Evolutionary conservation across 2,329 filamentous ascomycete genomes (phyloP).

Genomic region (Pestalotiopsis sp.): DNA sequence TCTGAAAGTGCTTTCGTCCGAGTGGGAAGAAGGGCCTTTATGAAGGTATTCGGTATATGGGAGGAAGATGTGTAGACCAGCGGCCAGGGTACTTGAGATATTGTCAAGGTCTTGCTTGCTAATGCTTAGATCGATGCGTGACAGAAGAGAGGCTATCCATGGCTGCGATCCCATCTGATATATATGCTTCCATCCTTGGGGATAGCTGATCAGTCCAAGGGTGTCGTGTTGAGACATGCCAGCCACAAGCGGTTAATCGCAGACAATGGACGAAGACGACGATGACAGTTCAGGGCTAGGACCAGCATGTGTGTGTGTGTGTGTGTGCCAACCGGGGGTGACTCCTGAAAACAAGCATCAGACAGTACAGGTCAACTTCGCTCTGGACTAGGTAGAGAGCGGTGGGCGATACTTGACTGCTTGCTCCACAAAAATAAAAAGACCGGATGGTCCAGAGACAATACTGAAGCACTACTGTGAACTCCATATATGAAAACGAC

Average conservation of each 20-base stretch:
- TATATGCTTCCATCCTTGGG: slow-evolving; percentile 12
- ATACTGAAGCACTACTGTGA: slow-evolving; percentile 4
- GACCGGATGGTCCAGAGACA: slow-evolving; percentile 2
- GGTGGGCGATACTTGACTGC: not conserved
- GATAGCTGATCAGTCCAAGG: not conserved
- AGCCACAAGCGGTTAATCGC: not conserved
- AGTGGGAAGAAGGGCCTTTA: slow-evolving; percentile 21
- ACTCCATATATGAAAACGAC: slow-evolving; percentile 1
- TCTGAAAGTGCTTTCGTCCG: slow-evolving; percentile 12
- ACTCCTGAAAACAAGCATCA: slow-evolving; percentile 48
- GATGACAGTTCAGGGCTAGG: slow-evolving; percentile 35
- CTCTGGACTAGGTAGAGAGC: slow-evolving; percentile 16
- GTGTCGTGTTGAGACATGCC: not conserved
- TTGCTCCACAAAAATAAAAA: slow-evolving; percentile 21
- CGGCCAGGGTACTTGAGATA: slow-evolving; percentile 6
- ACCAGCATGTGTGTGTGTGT: slow-evolving; percentile 37
- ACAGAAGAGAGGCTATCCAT: slow-evolving; percentile 18
- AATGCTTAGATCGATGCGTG: not conserved
- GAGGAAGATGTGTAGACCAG: slow-evolving; percentile 19
- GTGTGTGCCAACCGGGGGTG: slow-evolving; percentile 36
- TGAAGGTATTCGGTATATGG: slow-evolving; percentile 18
- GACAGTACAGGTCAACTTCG: slow-evolving; percentile 36
- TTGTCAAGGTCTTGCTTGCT: not conserved
- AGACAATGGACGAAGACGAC: not conserved
- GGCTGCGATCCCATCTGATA: slow-evolving; percentile 21